Evolutionary conservation across 2,329 filamentous ascomycete species (phyloP).

Genomic region (Pyrenophora seminiperda): DNA sequence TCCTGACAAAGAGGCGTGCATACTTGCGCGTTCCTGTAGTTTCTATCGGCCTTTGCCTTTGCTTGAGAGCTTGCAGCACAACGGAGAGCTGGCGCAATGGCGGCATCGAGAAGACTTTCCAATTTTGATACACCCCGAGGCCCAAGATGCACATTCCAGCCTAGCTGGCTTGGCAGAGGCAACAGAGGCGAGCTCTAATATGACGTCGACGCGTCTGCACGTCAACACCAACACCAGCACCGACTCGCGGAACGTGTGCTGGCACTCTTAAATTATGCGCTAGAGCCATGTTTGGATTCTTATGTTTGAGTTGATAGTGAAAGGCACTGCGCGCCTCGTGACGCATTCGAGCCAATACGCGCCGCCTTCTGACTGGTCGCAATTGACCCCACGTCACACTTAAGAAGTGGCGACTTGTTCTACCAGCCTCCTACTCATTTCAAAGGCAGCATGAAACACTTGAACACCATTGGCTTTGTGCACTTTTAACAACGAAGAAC

Average conservation of each 20-base stretch:
- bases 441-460: slow-evolving; percentile 3
- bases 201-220: slow-evolving; percentile 18
- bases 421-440: slow-evolving; percentile 27
- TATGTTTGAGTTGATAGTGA: neutral
- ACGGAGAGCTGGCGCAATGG: slow-evolving; percentile 32
- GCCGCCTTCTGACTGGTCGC: slow-evolving; percentile 31
- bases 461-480: neutral
- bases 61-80: slow-evolving; percentile 18
- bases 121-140: slow-evolving; percentile 15
- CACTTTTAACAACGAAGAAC: neutral
- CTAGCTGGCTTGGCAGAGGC: slow-evolving; percentile 33
- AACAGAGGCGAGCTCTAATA: slow-evolving; percentile 9
- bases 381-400: slow-evolving; percentile 34
- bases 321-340: slow-evolving; percentile 6
- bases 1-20: slow-evolving; percentile 22
- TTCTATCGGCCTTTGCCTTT: slow-evolving; percentile 12
- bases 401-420: slow-evolving; percentile 28
- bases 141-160: slow-evolving; percentile 27
- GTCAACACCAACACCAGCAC: slow-evolving; percentile 1
- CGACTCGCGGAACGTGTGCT: neutral
- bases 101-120: slow-evolving; percentile 39
- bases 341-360: slow-evolving; percentile 5
- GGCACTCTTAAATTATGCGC: slow-evolving; percentile 1
- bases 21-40: slow-evolving; percentile 3
- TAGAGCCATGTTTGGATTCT: neutral